Conservation (phyloP, 495 filamentous ascomycete genomes). For the Xylaria cubensis region DNA sequence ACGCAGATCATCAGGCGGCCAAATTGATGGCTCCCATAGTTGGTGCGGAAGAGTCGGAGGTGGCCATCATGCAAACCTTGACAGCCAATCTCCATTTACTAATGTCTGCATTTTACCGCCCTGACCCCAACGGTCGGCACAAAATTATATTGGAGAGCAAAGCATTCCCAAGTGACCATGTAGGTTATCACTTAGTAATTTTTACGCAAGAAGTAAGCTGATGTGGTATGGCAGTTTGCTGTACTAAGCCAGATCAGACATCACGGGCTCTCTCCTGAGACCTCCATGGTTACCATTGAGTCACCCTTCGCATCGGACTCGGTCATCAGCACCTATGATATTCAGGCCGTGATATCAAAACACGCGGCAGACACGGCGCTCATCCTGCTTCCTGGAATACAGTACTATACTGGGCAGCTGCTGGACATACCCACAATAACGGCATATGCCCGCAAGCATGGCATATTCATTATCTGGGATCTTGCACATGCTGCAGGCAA, state of each 20-base stretch:
- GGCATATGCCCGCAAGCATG: constrained; percentile 72
- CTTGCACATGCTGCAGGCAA: constrained; percentile 95
- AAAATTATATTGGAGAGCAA: constrained; percentile 95
- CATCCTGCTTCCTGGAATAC: constrained; percentile 86
- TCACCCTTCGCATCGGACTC: constrained; percentile 59
- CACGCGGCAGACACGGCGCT: constrained; percentile 80
- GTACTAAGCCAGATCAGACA: constrained; percentile 85
- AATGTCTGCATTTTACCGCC: constrained; percentile 90
- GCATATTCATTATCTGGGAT: constrained; percentile 90
- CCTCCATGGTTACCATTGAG: constrained; percentile 78
- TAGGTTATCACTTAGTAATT: constrained; percentile 36
- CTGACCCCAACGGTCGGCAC: constrained; percentile 70
- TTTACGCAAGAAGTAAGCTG: constrained; percentile 1
- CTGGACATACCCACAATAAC: constrained; percentile 90
- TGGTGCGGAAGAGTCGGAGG: constrained; percentile 79
- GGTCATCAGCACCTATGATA: constrained; percentile 71
- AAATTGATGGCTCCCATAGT: constrained; percentile 82
- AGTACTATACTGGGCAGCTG: constrained; percentile 93
- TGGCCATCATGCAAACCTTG: constrained; percentile 92
- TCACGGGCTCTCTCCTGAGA: constrained; percentile 70
- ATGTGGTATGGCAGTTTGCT: constrained; percentile 67
- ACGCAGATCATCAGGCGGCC: constrained; percentile 75
- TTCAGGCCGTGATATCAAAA: constrained; percentile 75
- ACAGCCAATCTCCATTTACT: constrained; percentile 91
- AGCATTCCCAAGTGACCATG: constrained; percentile 93